A percentile compares a stretch with the other conserved stretches of the same genome.
phyloP scores from a whole-genome alignment of 2,329 filamentous ascomycete genomes.

The Blumeria graminis region DNA sequence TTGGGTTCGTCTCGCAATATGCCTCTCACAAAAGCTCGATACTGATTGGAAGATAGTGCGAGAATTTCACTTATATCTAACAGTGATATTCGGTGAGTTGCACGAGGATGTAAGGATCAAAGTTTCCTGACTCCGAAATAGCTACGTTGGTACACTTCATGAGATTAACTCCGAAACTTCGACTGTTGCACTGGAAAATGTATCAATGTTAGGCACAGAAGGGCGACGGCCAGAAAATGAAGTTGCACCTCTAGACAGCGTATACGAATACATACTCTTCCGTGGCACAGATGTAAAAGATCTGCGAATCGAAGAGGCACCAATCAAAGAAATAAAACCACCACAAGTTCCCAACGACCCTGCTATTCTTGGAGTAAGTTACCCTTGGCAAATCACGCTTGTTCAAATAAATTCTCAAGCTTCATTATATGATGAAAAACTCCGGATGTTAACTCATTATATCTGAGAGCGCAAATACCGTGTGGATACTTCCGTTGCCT shows the following conservation, averaged over 20 bases:
- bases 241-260: slow-evolving; percentile 58
- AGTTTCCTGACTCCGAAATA: slow-evolving; percentile 19
- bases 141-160: slow-evolving; percentile 86
- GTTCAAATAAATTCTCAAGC: background rate
- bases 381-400: background rate
- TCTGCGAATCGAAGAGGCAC: slow-evolving; percentile 69
- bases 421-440: slow-evolving; percentile 63
- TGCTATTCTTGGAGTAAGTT: slow-evolving; percentile 88
- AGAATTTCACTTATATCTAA: slow-evolving; percentile 92
- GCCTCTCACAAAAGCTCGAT: too few species aligned
- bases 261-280: slow-evolving; percentile 98
- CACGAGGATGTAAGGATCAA: background rate
- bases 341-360: slow-evolving; percentile 77
- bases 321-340: slow-evolving; percentile 49
- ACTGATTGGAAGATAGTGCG: slow-evolving; percentile 28
- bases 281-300: slow-evolving; percentile 97
- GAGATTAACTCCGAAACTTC: slow-evolving; percentile 96
- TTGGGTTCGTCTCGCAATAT: slow-evolving; percentile 22
- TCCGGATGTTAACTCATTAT: slow-evolving; percentile 87
- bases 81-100: slow-evolving; percentile 73
- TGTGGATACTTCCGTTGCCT: slow-evolving; percentile 99
- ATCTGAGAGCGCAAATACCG: slow-evolving; percentile 78
- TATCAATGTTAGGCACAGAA: slow-evolving; percentile 83
- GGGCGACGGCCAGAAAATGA: slow-evolving; percentile 67
- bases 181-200: slow-evolving; percentile 91